Evolutionary conservation across 352 stramenopile genomes (phyloP).

Genomic region (Pythium rishiriense): DNA sequence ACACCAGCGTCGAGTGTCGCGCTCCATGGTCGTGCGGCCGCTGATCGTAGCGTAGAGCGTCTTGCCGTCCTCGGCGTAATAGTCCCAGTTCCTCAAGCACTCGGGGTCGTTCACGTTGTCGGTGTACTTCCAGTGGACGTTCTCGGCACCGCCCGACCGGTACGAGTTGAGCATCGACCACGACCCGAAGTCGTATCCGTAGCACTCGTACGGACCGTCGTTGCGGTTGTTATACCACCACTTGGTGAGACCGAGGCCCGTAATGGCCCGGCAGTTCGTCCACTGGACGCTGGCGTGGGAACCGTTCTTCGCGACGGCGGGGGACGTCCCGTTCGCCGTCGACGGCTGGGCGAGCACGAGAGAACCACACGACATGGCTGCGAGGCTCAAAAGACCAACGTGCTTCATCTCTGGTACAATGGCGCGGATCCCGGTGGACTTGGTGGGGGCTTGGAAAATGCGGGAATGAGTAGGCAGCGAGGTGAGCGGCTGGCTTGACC

Average conservation of each 20-base stretch:
- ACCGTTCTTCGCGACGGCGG: not conserved
- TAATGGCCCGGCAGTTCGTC: not conserved
- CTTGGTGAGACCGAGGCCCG: not conserved
- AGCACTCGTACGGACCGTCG: constrained; percentile 2
- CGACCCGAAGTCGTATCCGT: not conserved
- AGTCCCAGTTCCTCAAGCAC: constrained; percentile 19
- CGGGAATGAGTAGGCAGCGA: not conserved
- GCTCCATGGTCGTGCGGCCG: not conserved
- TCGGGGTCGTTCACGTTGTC: constrained; percentile 10
- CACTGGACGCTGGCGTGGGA: not conserved
- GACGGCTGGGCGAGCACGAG: not conserved
- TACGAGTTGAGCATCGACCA: constrained; percentile 23
- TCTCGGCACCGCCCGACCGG: constrained; percentile 7
- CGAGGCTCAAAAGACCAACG: not conserved
- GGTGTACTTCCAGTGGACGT: constrained; percentile 25
- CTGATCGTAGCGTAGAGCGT: not conserved
- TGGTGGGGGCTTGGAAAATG: not conserved
- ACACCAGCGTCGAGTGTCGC: constrained; percentile 6
- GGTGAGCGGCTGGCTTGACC: too few species aligned
- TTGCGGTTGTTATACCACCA: constrained; percentile 4
- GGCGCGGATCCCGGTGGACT: too few species aligned
- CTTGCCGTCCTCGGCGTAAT: constrained; percentile 4
- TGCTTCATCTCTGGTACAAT: too few species aligned
- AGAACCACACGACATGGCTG: not conserved
- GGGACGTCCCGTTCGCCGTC: not conserved